These are phyloP conservation scores for Linum lewisii DNA, from an alignment of 345 rosid species.

Conservation along the genomic window DNA sequence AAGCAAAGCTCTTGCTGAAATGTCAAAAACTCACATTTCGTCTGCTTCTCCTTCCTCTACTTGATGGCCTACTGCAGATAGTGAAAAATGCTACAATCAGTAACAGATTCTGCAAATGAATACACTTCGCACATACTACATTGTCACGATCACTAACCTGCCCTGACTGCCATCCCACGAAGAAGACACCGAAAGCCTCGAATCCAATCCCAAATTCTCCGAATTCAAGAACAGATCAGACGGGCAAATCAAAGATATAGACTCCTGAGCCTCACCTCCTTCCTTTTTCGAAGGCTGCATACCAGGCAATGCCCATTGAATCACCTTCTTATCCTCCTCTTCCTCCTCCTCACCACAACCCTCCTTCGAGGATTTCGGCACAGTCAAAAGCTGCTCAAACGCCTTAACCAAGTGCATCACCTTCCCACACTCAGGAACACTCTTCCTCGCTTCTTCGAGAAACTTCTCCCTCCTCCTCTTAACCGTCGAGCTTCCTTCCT, in stretches of 20 bases:
- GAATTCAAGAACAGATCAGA: constrained; percentile 53
- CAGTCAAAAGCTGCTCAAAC: constrained; percentile 51
- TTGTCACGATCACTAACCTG: too few species aligned
- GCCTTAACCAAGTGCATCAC: constrained; percentile 79
- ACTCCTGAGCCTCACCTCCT: constrained; percentile 5
- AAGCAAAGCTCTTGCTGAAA: neutral
- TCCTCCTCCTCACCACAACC: constrained; percentile 21
- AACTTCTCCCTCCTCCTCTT: constrained; percentile 74
- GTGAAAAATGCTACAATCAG: constrained; percentile 17
- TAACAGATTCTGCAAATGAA: too few species aligned
- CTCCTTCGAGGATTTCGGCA: constrained; percentile 23
- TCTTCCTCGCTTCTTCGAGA: constrained; percentile 55
- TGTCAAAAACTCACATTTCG: constrained; percentile 46
- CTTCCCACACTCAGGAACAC: constrained; percentile 59
- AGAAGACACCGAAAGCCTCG: constrained; percentile 47
- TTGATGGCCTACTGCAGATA: constrained; percentile 46
- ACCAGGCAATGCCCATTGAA: constrained; percentile 82
- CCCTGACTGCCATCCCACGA: constrained; percentile 57
- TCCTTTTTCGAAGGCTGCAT: constrained; percentile 26
- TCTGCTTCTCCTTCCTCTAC: constrained; percentile 59
- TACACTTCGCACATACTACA: too few species aligned
- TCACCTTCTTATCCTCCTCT: constrained; percentile 32
- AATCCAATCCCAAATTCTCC: constrained; percentile 56
- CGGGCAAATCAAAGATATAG: constrained; percentile 35
- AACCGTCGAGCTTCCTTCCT: constrained; percentile 30